phyloP scores from a whole-genome alignment of 78 protist species.

The Tieghemostelium lacteum region DNA sequence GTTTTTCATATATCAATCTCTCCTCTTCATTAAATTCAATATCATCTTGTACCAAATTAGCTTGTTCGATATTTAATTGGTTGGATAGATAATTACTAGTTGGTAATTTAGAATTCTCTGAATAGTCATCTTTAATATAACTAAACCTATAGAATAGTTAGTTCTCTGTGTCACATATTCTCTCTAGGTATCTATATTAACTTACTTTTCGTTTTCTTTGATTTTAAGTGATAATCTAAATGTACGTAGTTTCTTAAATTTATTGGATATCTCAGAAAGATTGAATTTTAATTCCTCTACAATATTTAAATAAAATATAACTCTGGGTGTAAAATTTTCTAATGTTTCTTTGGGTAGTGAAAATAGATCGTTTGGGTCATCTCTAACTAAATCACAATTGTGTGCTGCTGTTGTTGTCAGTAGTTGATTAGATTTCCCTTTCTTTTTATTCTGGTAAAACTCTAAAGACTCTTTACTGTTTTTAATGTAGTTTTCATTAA shows the following conservation, averaged over 20 bases:
- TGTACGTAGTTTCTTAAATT: slow-evolving; percentile 30
- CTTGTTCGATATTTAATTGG: background rate
- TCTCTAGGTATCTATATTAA: too few relatives aligned
- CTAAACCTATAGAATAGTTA: too few relatives aligned
- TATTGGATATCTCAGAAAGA: slow-evolving; percentile 3
- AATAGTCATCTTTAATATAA: too few relatives aligned
- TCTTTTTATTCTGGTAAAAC: background rate
- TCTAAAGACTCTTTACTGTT: background rate
- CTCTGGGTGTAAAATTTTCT: slow-evolving; percentile 9
- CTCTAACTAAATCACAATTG: slow-evolving; percentile 17
- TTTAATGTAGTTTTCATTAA: slow-evolving; percentile 1
- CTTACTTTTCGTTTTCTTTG: slow-evolving; percentile 43
- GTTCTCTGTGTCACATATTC: too few relatives aligned
- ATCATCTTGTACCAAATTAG: background rate
- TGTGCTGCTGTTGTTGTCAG: background rate
- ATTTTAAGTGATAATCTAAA: slow-evolving; percentile 42
- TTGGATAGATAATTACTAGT: background rate
- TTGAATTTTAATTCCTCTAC: slow-evolving; percentile 11
- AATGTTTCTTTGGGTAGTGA: background rate
- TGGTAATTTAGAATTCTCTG: background rate
- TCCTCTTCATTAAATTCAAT: slow-evolving; percentile 35
- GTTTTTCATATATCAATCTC: slow-evolving; percentile 40
- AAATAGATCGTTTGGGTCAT: slow-evolving; percentile 35
- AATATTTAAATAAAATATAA: slow-evolving; percentile 4
- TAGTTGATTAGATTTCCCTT: background rate